A percentile compares a stretch with the other conserved stretches of the same genome.
Evolutionary conservation across 1,284 basidiomycete species (phyloP).

Genomic region (Gymnopus androsaceus): DNA sequence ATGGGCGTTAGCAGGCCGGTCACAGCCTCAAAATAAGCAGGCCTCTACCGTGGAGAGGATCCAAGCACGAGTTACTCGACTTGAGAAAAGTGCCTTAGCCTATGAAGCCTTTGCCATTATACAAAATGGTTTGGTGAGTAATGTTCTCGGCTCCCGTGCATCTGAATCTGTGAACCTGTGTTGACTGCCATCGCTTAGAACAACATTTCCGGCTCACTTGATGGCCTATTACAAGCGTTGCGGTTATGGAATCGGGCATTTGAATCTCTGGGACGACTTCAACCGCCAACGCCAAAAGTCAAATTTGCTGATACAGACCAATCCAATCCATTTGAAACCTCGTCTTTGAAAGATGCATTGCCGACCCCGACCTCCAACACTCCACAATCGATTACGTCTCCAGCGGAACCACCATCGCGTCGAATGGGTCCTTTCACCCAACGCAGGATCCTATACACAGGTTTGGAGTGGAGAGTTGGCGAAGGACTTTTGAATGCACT

Average conservation of each 20-base stretch:
- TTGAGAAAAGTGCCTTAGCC: conserved; percentile 76
- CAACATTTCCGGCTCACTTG: conserved; percentile 61
- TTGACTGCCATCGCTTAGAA: conserved; percentile 46
- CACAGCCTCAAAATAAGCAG: conserved; percentile 47
- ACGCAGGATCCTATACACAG: conserved; percentile 32
- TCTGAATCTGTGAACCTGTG: too few relatives aligned
- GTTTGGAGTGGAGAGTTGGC: conserved; percentile 75
- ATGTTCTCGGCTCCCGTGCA: too few relatives aligned
- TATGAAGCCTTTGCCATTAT: conserved; percentile 68
- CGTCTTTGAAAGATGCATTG: conserved; percentile 38
- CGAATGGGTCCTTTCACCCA: background rate
- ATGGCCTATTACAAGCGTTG: conserved; percentile 69
- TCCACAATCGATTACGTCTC: conserved; percentile 1
- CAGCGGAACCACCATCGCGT: background rate
- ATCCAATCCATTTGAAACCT: conserved; percentile 62
- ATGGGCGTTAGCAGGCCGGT: conserved; percentile 41
- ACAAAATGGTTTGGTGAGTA: conserved; percentile 63
- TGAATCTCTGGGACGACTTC: conserved; percentile 68
- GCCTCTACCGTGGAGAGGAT: conserved; percentile 58
- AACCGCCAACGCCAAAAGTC: conserved; percentile 33
- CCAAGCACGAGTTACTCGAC: conserved; percentile 52
- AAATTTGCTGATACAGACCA: conserved; percentile 34
- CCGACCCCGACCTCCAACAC: conserved; percentile 23
- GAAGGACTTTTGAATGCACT: conserved; percentile 68
- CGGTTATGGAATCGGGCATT: conserved; percentile 81